Conservation (phyloP, 371 early-diverging fungal species). For the Rhizopus arrhizus region DNA sequence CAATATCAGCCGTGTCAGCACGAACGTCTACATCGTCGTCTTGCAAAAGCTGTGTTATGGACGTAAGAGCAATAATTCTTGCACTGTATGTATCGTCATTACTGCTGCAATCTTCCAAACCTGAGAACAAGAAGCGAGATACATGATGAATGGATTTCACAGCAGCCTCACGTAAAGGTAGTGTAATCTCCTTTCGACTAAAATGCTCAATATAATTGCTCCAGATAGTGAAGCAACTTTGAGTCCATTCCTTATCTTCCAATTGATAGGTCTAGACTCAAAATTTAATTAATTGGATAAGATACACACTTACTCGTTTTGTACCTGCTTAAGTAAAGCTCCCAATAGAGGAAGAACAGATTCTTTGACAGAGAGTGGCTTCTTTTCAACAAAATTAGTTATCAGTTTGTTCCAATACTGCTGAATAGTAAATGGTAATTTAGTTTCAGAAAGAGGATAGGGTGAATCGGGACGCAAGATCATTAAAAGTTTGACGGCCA, state of each 20-base stretch:
- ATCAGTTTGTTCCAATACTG: constrained; percentile 46
- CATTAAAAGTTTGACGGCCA: constrained; percentile 50
- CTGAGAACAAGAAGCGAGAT: constrained; percentile 39
- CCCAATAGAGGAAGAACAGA: constrained; percentile 50
- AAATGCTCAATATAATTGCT: constrained; percentile 47
- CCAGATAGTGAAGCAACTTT: constrained; percentile 52
- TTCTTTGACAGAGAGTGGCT: constrained; percentile 42
- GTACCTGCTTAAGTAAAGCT: constrained; percentile 47
- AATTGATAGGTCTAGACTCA: neutral
- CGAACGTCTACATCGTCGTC: constrained; percentile 81
- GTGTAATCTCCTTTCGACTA: constrained; percentile 53
- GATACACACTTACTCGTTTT: neutral
- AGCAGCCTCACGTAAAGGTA: constrained; percentile 62
- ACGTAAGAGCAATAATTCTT: constrained; percentile 22
- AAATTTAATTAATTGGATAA: neutral
- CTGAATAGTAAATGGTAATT: constrained; percentile 35
- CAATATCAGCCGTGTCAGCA: constrained; percentile 56
- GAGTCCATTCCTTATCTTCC: constrained; percentile 21
- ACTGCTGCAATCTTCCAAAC: neutral
- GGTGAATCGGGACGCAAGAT: constrained; percentile 31
- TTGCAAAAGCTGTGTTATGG: constrained; percentile 37
- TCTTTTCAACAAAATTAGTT: constrained; percentile 31
- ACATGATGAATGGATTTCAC: constrained; percentile 53
- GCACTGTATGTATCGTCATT: constrained; percentile 10
- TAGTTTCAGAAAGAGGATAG: constrained; percentile 29